Percentiles rank a stretch among this genome's conserved stretches.
These are phyloP conservation scores for Debaryomycetaceae sp. DNA, from an alignment of 1,139 yeast genomes.

Conservation along the genomic window DNA sequence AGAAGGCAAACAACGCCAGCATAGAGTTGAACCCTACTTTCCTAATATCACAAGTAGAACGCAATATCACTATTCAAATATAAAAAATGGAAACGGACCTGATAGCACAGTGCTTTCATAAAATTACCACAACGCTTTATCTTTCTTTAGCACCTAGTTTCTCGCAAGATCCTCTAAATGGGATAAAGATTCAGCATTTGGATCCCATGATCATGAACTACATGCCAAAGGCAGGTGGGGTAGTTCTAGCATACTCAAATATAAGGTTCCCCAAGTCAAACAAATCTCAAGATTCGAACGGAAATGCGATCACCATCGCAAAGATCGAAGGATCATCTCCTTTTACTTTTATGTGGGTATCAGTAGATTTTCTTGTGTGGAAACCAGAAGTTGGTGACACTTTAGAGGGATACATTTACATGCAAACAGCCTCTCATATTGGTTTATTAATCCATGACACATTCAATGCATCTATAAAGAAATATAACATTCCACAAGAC, in stretches of 20 bases:
- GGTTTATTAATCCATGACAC: conserved; percentile 90
- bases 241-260: conserved; percentile 75
- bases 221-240: conserved; percentile 71
- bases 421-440: conserved; percentile 94
- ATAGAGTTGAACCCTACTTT: too few species aligned
- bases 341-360: conserved; percentile 81
- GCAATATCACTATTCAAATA: too few species aligned
- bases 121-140: conserved; percentile 62
- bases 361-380: conserved; percentile 86
- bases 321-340: conserved; percentile 80
- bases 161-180: conserved; percentile 64
- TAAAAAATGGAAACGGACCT: conserved; percentile 37
- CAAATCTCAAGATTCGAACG: conserved; percentile 28
- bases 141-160: conserved; percentile 85
- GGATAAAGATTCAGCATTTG: conserved; percentile 81
- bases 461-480: conserved; percentile 89
- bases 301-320: conserved; percentile 41
- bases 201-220: conserved; percentile 88
- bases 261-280: conserved; percentile 40
- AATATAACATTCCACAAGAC: conserved; percentile 72
- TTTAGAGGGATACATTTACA: conserved; percentile 80
- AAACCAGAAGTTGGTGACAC: conserved; percentile 80
- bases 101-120: conserved; percentile 62
- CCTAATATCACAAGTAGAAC: too few species aligned
- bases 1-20: neutral